Conservation (phyloP, 352 stramenopile genomes). For the Pythium dissotocum region DNA sequence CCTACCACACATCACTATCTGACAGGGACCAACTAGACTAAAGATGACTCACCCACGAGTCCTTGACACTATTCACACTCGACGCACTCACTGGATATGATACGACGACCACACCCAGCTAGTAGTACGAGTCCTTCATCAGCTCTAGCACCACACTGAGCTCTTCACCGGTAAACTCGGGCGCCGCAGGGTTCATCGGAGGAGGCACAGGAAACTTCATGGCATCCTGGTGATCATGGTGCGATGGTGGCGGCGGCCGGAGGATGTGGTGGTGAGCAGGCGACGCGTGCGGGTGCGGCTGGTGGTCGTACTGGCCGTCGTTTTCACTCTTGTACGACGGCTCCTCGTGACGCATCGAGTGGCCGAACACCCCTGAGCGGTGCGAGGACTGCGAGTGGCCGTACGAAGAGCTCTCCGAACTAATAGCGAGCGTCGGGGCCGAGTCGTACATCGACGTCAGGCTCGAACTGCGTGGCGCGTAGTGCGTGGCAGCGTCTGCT, state of each 20-base stretch:
- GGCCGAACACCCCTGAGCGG: conserved; percentile 13
- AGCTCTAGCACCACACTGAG: conserved; percentile 77
- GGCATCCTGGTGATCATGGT: conserved; percentile 35
- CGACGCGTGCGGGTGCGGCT: conserved; percentile 26
- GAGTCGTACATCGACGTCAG: conserved; percentile 28
- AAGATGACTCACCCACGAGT: not conserved
- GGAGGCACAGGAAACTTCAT: conserved; percentile 62
- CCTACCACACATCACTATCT: conserved; percentile 1
- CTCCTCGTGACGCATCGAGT: conserved; percentile 25
- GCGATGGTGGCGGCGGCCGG: conserved; percentile 41
- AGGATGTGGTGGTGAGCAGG: conserved; percentile 48
- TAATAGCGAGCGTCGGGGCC: conserved; percentile 22
- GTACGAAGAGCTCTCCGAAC: conserved; percentile 27
- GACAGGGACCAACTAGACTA: conserved; percentile 1
- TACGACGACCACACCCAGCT: not conserved
- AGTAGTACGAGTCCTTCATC: conserved; percentile 77
- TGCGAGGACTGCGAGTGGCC: conserved; percentile 4
- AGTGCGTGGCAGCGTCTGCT: conserved; percentile 18
- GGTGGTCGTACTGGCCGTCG: conserved; percentile 34
- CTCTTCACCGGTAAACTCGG: conserved; percentile 77
- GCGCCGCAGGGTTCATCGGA: conserved; percentile 64
- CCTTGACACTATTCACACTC: not conserved
- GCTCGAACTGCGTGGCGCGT: conserved; percentile 10
- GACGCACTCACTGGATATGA: not conserved
- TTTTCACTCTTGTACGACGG: conserved; percentile 28